These are phyloP conservation scores for Capronia coronata DNA, from an alignment of 2,329 filamentous ascomycete species.

Conservation along the genomic window DNA sequence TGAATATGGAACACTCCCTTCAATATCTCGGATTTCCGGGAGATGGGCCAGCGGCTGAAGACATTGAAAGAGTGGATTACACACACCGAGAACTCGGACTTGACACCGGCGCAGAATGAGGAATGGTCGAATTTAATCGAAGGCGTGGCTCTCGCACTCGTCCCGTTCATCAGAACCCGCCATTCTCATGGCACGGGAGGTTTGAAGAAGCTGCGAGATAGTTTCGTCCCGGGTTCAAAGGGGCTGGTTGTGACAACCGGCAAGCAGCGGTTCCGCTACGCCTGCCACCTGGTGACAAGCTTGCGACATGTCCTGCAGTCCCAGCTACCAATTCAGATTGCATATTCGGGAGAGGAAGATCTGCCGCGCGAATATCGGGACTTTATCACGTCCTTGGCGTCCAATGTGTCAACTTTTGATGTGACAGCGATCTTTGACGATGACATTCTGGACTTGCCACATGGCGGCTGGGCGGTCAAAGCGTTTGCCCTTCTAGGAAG, in stretches of 20 bases:
- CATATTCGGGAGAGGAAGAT: constrained; percentile 24
- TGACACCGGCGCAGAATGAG: not conserved
- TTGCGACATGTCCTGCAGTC: constrained; percentile 22
- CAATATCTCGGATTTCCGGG: constrained; percentile 8
- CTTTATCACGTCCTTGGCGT: constrained; percentile 7
- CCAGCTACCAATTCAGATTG: constrained; percentile 25
- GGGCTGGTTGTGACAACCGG: constrained; percentile 21
- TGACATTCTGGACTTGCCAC: constrained; percentile 6
- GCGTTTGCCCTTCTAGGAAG: constrained; percentile 24
- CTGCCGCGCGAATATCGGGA: constrained; percentile 9
- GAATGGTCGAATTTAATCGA: constrained; percentile 8
- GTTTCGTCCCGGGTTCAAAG: constrained; percentile 4
- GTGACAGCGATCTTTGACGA: constrained; percentile 21
- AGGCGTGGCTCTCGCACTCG: constrained; percentile 1
- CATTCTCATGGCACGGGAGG: not conserved
- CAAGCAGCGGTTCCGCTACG: constrained; percentile 16
- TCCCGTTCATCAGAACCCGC: constrained; percentile 6
- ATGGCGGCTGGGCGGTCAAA: constrained; percentile 24
- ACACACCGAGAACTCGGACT: not conserved
- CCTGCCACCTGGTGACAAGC: constrained; percentile 21
- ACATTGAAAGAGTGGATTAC: constrained; percentile 5
- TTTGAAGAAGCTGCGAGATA: constrained; percentile 1
- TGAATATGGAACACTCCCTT: constrained; percentile 1
- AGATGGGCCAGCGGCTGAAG: constrained; percentile 8
- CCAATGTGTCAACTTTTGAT: constrained; percentile 18